Conservation (phyloP, 371 early-diverging fungal species). For the Amoeboradix gromovi region DNA sequence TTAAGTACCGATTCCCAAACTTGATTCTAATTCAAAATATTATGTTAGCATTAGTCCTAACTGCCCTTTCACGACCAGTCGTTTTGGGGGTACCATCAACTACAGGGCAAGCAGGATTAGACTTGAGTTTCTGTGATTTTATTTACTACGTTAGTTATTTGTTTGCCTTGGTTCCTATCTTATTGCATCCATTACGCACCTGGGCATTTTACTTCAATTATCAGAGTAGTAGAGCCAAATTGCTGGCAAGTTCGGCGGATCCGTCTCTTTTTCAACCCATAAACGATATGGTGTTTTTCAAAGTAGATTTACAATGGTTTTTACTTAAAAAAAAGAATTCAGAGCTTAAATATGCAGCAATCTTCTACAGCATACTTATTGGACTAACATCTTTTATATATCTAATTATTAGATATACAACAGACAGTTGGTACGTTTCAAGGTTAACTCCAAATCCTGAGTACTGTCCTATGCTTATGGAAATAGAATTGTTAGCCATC, state of each 20-base stretch:
- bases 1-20: not conserved
- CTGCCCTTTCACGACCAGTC: not conserved
- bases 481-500: not conserved
- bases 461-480: not conserved
- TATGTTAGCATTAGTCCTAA: not conserved
- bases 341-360: not conserved
- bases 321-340: not conserved
- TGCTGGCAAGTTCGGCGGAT: not conserved
- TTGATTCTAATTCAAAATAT: not conserved
- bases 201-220: not conserved
- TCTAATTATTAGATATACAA: not conserved
- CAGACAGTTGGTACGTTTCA: not conserved
- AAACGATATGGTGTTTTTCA: not conserved
- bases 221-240: not conserved
- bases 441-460: not conserved
- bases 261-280: not conserved
- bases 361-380: not conserved
- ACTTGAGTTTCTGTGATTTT: not conserved
- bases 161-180: not conserved
- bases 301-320: not conserved
- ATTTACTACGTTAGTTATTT: not conserved
- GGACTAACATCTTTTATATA: not conserved
- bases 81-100: not conserved
- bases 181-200: not conserved
- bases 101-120: not conserved